Base-by-base conservation (phyloP, 2,329 filamentous ascomycete genomes). In the Cladosporium sp. region DNA sequence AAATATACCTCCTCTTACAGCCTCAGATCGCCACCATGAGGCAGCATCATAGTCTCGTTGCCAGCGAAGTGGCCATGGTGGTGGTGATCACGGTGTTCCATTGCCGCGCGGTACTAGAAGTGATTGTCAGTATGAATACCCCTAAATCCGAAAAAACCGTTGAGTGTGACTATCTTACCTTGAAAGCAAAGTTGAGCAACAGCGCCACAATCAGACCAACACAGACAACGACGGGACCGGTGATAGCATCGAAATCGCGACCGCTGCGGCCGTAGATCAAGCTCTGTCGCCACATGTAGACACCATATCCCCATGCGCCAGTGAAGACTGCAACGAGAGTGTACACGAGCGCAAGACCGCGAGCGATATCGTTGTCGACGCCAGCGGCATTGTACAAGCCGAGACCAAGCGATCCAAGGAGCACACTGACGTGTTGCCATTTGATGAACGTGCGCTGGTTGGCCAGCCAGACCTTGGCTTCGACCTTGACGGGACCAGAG, bases 381-480 rank as follows among this genome's bases (percentile, higher is more conserved):
- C 90, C 89, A 0, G 92, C 92, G 0, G 93, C 91, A 66, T 96
- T 93, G 77, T 93, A 97, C 28, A 99, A 78, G 20, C 88, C 90
- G 12, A 99, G 78, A 0, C 90, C 90, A 30, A 99, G 77, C 20
- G 88, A 87, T 38, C 92, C 92, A 22, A 99, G 85, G 14, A 99
- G 81, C 51, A 99, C 85, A 62, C 86, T 88, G 69, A 99, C 92
- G 73, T 97, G 92, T 78, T 97, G 90, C 94, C 94, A 99, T 75
- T 97, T 97, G 74, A 99, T 88, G 72, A 97, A 99, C 0, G 94
- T 99, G 62, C 94, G 88, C 77, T 99, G 93, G 75, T 99, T 99
- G 57, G 94, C 94, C 59, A 99, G 87, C 93, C 94, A 99, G 30
- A 99, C 93, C 76, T 99, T 99, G 62, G 91, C 92, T 77, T 99